phyloP scores from a whole-genome alignment of 345 rosid species.

The Moringa oleifera region DNA sequence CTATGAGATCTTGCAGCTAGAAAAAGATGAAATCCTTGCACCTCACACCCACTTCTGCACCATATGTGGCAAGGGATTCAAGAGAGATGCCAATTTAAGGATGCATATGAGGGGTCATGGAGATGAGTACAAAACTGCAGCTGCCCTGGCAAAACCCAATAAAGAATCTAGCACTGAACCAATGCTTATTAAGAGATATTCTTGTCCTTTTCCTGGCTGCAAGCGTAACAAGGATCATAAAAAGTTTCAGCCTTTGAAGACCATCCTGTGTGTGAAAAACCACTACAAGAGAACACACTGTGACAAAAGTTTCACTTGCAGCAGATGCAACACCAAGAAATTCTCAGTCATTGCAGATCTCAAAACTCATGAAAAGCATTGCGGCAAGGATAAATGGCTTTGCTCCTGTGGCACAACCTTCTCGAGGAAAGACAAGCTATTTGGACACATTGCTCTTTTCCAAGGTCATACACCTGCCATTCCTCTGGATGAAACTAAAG shows the following conservation, averaged over 20 bases:
- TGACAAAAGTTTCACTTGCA: slow-evolving; percentile 84
- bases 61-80: slow-evolving; percentile 96
- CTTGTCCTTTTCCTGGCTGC: slow-evolving; percentile 91
- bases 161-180: slow-evolving; percentile 66
- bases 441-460: slow-evolving; percentile 90
- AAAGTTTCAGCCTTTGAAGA: slow-evolving; percentile 93
- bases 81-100: slow-evolving; percentile 90
- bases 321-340: slow-evolving; percentile 91
- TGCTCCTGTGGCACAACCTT: slow-evolving; percentile 97
- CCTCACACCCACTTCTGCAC: slow-evolving; percentile 97
- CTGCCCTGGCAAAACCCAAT: slow-evolving; percentile 87
- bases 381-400: slow-evolving; percentile 96
- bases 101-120: slow-evolving; percentile 99
- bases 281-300: slow-evolving; percentile 97
- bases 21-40: slow-evolving; percentile 97
- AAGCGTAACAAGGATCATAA: slow-evolving; percentile 96
- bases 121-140: slow-evolving; percentile 90
- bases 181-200: slow-evolving; percentile 74
- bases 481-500: slow-evolving; percentile 64
- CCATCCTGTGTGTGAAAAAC: slow-evolving; percentile 87
- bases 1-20: slow-evolving; percentile 83
- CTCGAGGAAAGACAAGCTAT: slow-evolving; percentile 96
- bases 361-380: slow-evolving; percentile 97
- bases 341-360: slow-evolving; percentile 95
- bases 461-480: slow-evolving; percentile 98